These are phyloP conservation scores for Sporopachydermia quercuum DNA, from an alignment of 805 yeast genomes.

Conservation along the genomic window DNA sequence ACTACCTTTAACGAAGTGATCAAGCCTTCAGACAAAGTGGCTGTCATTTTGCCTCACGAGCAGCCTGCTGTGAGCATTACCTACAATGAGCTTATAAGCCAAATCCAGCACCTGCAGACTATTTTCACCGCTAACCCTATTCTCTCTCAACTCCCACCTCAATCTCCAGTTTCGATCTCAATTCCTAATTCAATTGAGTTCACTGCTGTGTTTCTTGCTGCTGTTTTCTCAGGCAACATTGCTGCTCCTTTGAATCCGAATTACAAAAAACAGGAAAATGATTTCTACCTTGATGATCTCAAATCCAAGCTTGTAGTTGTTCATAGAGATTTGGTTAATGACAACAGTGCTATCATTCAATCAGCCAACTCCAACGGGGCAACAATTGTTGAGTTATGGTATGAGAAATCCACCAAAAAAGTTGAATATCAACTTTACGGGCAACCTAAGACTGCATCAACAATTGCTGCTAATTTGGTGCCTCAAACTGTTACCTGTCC, in stretches of 20 bases:
- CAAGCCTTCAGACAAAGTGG: background rate
- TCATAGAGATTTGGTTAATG: conserved; percentile 31
- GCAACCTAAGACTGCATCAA: conserved; percentile 1
- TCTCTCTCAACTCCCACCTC: conserved; percentile 19
- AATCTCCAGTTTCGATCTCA: conserved; percentile 41
- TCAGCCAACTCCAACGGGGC: conserved; percentile 35
- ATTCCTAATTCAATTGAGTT: conserved; percentile 49
- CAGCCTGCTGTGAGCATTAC: background rate
- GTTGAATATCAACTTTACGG: conserved; percentile 24
- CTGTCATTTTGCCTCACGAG: background rate
- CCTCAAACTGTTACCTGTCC: conserved; percentile 3
- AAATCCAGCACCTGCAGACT: background rate
- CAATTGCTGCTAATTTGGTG: conserved; percentile 3
- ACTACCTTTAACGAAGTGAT: background rate
- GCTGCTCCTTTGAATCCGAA: conserved; percentile 60
- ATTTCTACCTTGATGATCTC: conserved; percentile 48
- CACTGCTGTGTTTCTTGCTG: conserved; percentile 38
- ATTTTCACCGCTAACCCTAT: background rate
- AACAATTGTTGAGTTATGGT: conserved; percentile 38
- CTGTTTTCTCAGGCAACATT: conserved; percentile 38
- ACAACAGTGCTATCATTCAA: conserved; percentile 27
- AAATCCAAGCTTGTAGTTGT: conserved; percentile 43
- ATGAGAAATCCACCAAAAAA: conserved; percentile 23
- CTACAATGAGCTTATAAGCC: background rate
- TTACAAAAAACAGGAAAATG: conserved; percentile 46